These are phyloP conservation scores for Triglochin maritima DNA, from an alignment of 106 monocot species.

Conservation along the genomic window DNA sequence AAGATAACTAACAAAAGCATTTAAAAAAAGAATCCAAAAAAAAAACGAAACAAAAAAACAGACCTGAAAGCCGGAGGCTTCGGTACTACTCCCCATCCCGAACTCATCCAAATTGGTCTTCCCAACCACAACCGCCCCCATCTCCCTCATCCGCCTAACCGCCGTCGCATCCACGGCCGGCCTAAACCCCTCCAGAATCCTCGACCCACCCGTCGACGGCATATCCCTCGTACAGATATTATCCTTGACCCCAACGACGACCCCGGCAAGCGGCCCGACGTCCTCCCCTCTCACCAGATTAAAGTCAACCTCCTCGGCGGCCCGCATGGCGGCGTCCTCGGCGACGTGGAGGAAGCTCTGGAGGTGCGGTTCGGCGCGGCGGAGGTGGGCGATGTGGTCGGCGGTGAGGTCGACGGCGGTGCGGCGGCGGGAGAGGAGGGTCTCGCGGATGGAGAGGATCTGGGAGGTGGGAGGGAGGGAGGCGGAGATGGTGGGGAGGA, in stretches of 20 bases:
- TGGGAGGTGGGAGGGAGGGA: slow-evolving; percentile 12
- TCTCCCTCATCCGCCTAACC: slow-evolving; percentile 49
- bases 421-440: slow-evolving; percentile 47
- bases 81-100: slow-evolving; percentile 96
- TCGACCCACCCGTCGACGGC: slow-evolving; percentile 91
- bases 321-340: slow-evolving; percentile 30
- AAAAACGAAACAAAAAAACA: not conserved
- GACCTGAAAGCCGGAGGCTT: slow-evolving; percentile 81
- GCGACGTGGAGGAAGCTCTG: slow-evolving; percentile 70
- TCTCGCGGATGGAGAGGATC: slow-evolving; percentile 60
- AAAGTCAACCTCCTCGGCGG: slow-evolving; percentile 64
- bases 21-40: not conserved
- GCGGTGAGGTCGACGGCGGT: slow-evolving; percentile 34
- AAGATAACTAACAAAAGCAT: not conserved
- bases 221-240: slow-evolving; percentile 86
- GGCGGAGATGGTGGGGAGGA: slow-evolving; percentile 17
- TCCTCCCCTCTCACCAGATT: slow-evolving; percentile 48
- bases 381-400: slow-evolving; percentile 49
- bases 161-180: slow-evolving; percentile 89
- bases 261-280: slow-evolving; percentile 62
- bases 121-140: slow-evolving; percentile 74
- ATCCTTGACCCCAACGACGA: slow-evolving; percentile 84
- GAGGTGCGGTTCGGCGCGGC: slow-evolving; percentile 44
- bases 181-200: slow-evolving; percentile 64
- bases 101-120: slow-evolving; percentile 98